These are phyloP conservation scores for Laetiporus sulphureus DNA, from an alignment of 1,284 basidiomycete genomes.

Conservation along the genomic window DNA sequence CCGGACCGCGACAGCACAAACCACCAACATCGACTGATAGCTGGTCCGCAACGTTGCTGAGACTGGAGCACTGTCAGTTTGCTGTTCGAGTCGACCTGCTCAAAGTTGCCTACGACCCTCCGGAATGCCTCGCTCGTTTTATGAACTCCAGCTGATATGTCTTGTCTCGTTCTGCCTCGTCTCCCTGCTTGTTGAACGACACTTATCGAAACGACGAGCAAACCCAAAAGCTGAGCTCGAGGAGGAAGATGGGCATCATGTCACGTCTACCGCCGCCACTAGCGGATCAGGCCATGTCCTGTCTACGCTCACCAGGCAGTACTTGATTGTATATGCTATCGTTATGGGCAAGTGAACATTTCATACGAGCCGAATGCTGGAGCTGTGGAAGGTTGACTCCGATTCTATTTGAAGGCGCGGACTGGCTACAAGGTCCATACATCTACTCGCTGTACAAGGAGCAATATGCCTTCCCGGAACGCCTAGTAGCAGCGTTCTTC, in stretches of 20 bases:
- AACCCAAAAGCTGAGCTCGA: slow-evolving; percentile 6
- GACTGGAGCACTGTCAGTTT: too few relatives aligned
- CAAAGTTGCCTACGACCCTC: too few relatives aligned
- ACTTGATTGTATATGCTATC: slow-evolving; percentile 60
- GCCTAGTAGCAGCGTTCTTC: slow-evolving; percentile 60
- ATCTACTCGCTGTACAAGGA: slow-evolving; percentile 67
- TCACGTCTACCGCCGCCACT: slow-evolving; percentile 4
- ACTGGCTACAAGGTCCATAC: slow-evolving; percentile 78
- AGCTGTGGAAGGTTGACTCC: background rate
- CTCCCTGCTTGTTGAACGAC: slow-evolving; percentile 41
- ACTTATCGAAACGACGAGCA: slow-evolving; percentile 26
- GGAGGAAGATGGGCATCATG: slow-evolving; percentile 19
- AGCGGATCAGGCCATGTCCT: too few relatives aligned
- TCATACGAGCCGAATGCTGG: background rate
- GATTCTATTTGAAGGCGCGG: slow-evolving; percentile 42
- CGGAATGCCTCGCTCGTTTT: slow-evolving; percentile 32
- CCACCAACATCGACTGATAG: too few relatives aligned
- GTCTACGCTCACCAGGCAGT: slow-evolving; percentile 43
- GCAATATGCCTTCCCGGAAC: slow-evolving; percentile 58
- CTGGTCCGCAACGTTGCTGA: too few relatives aligned
- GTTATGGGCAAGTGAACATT: slow-evolving; percentile 52
- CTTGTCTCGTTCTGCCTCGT: slow-evolving; percentile 38
- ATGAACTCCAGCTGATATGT: slow-evolving; percentile 43
- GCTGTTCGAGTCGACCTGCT: too few relatives aligned
- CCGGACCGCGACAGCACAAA: too few relatives aligned